phyloP scores from a whole-genome alignment of 108 stramenopile genomes.

The Schizochytrium sp. region DNA sequence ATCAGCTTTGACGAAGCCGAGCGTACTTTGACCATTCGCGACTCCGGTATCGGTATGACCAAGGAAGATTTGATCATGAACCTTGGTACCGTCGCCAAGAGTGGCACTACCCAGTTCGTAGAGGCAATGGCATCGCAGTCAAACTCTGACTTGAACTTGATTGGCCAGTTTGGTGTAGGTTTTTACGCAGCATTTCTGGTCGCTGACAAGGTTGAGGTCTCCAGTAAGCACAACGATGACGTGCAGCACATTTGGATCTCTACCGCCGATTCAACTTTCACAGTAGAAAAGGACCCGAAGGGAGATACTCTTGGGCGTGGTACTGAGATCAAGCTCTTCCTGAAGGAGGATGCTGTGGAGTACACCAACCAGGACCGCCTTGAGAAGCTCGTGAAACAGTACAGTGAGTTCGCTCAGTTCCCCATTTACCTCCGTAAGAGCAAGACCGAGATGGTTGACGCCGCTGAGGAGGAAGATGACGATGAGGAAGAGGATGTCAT shows the following conservation, averaged over 20 bases:
- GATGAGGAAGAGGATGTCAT: constrained; percentile 72
- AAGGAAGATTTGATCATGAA: constrained; percentile 91
- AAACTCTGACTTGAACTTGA: constrained; percentile 83
- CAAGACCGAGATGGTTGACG: constrained; percentile 82
- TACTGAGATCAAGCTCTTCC: constrained; percentile 97
- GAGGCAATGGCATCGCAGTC: constrained; percentile 81
- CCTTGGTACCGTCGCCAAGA: constrained; percentile 98
- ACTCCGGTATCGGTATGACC: constrained; percentile 98
- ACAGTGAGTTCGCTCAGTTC: constrained; percentile 99
- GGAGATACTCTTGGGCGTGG: constrained; percentile 97
- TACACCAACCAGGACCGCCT: constrained; percentile 65
- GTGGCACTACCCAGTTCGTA: constrained; percentile 97
- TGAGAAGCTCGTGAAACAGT: constrained; percentile 81
- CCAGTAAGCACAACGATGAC: constrained; percentile 89
- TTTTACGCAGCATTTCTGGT: constrained; percentile 98
- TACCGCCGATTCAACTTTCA: constrained; percentile 88
- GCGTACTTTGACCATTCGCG: constrained; percentile 92
- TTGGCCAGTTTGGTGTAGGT: constrained; percentile 99
- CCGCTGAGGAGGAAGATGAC: constrained; percentile 75
- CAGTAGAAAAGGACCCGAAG: constrained; percentile 90
- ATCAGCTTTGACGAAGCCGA: constrained; percentile 89
- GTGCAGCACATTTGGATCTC: constrained; percentile 98
- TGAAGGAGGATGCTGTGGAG: constrained; percentile 93
- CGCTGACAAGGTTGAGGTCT: constrained; percentile 90
- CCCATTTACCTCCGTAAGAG: constrained; percentile 91